Evolutionary conservation across 768 basidiomycete genomes (phyloP), one percentile per base, ranked within the genome.

Genomic region (Calocera cornea): DNA sequence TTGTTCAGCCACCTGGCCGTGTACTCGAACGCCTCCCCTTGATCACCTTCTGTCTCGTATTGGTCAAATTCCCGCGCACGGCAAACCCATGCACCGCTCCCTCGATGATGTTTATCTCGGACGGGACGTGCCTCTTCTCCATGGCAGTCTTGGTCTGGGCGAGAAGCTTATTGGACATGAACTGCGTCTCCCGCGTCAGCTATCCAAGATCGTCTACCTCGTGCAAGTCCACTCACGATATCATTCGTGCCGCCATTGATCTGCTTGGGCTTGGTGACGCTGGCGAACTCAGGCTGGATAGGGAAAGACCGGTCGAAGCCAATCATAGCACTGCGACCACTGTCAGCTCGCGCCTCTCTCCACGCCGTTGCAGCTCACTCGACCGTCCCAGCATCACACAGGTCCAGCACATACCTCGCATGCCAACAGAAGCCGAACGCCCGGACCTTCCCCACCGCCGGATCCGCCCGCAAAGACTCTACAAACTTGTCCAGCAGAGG

Each of bases 341-440:
- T 34, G 38, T 71, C 36, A 41, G 47, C 66, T 22, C 22, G 69
- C n/a, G n/a, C n/a, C n/a, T n/a, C n/a, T n/a, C n/a, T n/a, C n/a
- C n/a, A n/a, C n/a, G n/a, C n/a, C n/a, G n/a, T n/a, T n/a, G n/a
- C n/a, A n/a, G n/a, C 69, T 49, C 60, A 69, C 68, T 68, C 67
- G 31, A 47, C 50, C 1, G 33, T 2, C 11, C 63, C 41, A 19
- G 41, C 64, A 27, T n/a, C 36, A 33, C n/a, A 16, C 7, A 68
- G 41, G 11, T 68, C 27, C 34, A 69, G 41, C 0, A 41, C 69
- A 63, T 76, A 76, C 69, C 75, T 67, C 10, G 70, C 77, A 17
- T 76, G 76, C 72, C 74, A 77, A 69, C 77, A 78, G 73, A 75
- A 76, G 22, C 77, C 77, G 27, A 78, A 69, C 2, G 73, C 72